These are phyloP conservation scores for Yamadazyma philogaea DNA, from an alignment of 805 yeast genomes.

Conservation along the genomic window DNA sequence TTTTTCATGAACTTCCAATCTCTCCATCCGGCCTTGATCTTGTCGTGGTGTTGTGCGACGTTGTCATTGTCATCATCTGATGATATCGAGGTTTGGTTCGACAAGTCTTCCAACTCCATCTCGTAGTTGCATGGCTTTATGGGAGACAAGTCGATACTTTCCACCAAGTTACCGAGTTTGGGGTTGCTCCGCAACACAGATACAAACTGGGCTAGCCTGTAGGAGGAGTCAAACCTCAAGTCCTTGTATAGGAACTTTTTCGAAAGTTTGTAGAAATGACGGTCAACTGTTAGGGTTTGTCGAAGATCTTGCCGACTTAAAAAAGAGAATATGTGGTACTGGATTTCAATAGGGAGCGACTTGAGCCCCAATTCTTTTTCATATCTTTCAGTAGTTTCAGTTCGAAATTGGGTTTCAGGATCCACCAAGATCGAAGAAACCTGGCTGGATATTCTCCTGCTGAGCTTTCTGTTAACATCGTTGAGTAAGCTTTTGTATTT, in stretches of 20 bases:
- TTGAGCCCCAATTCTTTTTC: neutral
- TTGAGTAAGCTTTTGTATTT: constrained; percentile 46
- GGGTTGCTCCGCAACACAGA: constrained; percentile 58
- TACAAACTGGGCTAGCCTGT: constrained; percentile 77
- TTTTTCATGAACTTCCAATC: constrained; percentile 83
- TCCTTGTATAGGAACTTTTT: constrained; percentile 52
- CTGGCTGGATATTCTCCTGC: constrained; percentile 21
- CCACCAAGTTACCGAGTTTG: constrained; percentile 55
- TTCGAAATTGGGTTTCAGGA: neutral
- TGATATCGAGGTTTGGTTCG: constrained; percentile 1
- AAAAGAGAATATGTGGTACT: constrained; percentile 34
- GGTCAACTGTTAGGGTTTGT: constrained; percentile 49
- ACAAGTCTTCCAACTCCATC: constrained; percentile 1
- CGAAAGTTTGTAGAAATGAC: constrained; percentile 47
- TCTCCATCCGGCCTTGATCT: constrained; percentile 79
- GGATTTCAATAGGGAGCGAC: constrained; percentile 43
- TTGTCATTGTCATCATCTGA: constrained; percentile 4
- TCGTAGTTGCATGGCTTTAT: constrained; percentile 34
- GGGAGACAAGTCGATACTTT: constrained; percentile 55
- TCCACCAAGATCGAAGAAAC: neutral
- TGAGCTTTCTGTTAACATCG: constrained; percentile 45
- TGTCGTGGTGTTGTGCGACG: constrained; percentile 11
- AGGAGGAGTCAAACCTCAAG: constrained; percentile 64
- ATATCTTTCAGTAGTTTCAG: neutral
- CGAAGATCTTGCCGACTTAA: constrained; percentile 36